Conservation (phyloP, 345 rosid species). For the Zanthoxylum bungeanum region DNA sequence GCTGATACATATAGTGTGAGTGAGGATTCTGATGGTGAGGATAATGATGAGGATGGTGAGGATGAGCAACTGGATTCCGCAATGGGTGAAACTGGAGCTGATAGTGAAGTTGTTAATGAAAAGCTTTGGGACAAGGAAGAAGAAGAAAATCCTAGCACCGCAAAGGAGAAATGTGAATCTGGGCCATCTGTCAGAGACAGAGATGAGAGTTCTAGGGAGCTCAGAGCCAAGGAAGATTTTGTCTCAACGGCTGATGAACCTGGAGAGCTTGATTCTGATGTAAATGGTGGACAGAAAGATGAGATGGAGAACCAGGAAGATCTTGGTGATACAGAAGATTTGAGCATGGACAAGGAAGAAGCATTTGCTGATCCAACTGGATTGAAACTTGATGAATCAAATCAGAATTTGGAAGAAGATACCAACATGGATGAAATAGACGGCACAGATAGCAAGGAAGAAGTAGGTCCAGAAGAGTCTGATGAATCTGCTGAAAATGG, state of each 20-base stretch:
- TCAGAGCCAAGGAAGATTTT: constrained; percentile 78
- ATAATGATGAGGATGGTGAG: constrained; percentile 50
- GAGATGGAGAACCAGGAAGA: constrained; percentile 47
- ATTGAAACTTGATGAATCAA: constrained; percentile 46
- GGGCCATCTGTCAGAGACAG: constrained; percentile 63
- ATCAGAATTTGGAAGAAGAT: constrained; percentile 46
- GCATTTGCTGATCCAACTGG: constrained; percentile 66
- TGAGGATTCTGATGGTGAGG: constrained; percentile 68
- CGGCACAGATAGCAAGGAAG: constrained; percentile 46
- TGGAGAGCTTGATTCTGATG: constrained; percentile 41
- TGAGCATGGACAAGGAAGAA: constrained; percentile 58
- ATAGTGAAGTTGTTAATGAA: constrained; percentile 67
- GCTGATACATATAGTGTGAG: constrained; percentile 73
- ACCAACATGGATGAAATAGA: constrained; percentile 48
- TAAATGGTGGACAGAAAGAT: constrained; percentile 39
- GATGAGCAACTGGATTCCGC: constrained; percentile 71
- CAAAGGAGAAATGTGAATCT: constrained; percentile 72
- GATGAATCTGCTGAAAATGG: constrained; percentile 38
- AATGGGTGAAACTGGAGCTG: constrained; percentile 73
- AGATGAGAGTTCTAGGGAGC: constrained; percentile 58
- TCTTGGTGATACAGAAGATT: constrained; percentile 49
- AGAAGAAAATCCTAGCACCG: constrained; percentile 44
- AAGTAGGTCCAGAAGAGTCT: constrained; percentile 40
- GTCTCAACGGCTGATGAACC: constrained; percentile 36
- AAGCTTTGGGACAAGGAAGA: constrained; percentile 68